Conservation (phyloP, 1,139 yeast genomes). For the Lizanozyma gosingica region DNA sequence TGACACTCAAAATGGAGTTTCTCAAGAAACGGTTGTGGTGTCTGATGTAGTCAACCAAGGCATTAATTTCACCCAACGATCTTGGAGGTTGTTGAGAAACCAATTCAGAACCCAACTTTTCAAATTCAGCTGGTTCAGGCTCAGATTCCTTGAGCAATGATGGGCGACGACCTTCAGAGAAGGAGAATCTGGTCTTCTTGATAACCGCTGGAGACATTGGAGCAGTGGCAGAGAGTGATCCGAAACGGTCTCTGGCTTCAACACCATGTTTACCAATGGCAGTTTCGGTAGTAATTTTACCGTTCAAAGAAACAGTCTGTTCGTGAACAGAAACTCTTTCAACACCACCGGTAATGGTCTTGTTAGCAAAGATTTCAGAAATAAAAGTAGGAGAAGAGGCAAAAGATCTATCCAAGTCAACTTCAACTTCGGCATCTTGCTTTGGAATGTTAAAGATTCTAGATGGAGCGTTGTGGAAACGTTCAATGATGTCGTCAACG, state of each 20-base stretch:
- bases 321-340: constrained; percentile 79
- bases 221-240: constrained; percentile 27
- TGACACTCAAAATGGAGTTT: constrained; percentile 80
- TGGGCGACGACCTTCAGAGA: constrained; percentile 36
- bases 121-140: constrained; percentile 37
- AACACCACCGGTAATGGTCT: constrained; percentile 63
- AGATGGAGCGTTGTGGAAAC: constrained; percentile 78
- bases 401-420: constrained; percentile 67
- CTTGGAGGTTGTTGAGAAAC: constrained; percentile 64
- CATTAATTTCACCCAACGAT: constrained; percentile 67
- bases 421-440: constrained; percentile 69
- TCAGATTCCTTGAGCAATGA: constrained; percentile 29
- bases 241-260: constrained; percentile 31
- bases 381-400: constrained; percentile 27
- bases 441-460: constrained; percentile 77
- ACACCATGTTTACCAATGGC: constrained; percentile 55
- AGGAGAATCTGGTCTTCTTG: constrained; percentile 40
- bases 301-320: constrained; percentile 79
- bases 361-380: constrained; percentile 45
- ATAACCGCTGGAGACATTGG: constrained; percentile 40
- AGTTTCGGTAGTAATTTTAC: constrained; percentile 48
- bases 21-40: constrained; percentile 82
- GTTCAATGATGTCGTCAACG: constrained; percentile 58
- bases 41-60: constrained; percentile 68
- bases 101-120: constrained; percentile 57